Evolutionary conservation across 371 early-diverging fungal species (phyloP).

Genomic region (Haplosporangium sp.): DNA sequence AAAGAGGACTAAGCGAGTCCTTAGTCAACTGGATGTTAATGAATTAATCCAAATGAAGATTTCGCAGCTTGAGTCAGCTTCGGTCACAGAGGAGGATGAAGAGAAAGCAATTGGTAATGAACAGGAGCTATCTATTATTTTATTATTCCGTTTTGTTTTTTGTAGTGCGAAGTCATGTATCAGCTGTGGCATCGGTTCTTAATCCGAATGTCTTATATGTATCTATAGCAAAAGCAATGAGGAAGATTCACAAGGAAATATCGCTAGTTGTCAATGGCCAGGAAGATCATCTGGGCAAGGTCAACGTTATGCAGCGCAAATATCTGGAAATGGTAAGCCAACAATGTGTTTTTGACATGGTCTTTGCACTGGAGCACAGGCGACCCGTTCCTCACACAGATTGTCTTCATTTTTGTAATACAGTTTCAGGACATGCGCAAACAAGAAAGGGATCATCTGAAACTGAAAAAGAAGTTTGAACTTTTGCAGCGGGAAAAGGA

Average conservation of each 20-base stretch:
- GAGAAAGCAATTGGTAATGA: slow-evolving; percentile 41
- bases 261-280: slow-evolving; percentile 42
- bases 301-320: slow-evolving; percentile 56
- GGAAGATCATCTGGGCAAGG: slow-evolving; percentile 40
- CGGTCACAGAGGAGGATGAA: slow-evolving; percentile 37
- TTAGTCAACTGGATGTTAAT: slow-evolving; percentile 40
- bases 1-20: slow-evolving; percentile 24
- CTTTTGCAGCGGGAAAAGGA: slow-evolving; percentile 48
- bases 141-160: no score
- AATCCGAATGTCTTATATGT: neutral
- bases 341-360: neutral
- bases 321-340: slow-evolving; percentile 60
- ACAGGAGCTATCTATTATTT: no score
- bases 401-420: neutral
- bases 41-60: slow-evolving; percentile 49
- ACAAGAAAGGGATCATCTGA: slow-evolving; percentile 28
- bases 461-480: slow-evolving; percentile 31
- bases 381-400: neutral
- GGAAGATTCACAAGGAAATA: slow-evolving; percentile 58
- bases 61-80: slow-evolving; percentile 36
- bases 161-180: no score
- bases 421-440: slow-evolving; percentile 58
- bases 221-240: slow-evolving; percentile 56
- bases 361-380: no score
- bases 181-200: no score